Conservation (phyloP, 345 rosid species). For the Lenwebbia sp. region DNA sequence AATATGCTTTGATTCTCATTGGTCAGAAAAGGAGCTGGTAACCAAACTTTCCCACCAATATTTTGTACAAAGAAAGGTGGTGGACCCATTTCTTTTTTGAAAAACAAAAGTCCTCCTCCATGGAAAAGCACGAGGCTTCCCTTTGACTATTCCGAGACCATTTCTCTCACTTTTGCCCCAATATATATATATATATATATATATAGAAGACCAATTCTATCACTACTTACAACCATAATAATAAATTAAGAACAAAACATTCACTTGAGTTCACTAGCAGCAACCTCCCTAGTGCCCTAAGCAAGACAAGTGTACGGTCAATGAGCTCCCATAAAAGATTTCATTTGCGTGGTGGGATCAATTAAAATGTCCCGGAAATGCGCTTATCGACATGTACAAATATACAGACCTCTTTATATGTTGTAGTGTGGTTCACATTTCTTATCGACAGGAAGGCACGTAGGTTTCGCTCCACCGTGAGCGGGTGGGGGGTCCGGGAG, state of each 20-base stretch:
- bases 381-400: background rate
- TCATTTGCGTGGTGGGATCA: too few species aligned
- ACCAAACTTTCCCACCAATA: conserved; percentile 33
- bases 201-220: background rate
- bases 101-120: conserved; percentile 20
- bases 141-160: conserved; percentile 17
- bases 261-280: background rate
- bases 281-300: background rate
- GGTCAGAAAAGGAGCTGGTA: conserved; percentile 42
- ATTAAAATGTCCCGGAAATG: too few species aligned
- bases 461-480: too few species aligned
- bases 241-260: background rate
- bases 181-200: background rate
- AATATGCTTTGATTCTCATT: background rate
- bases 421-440: too few species aligned
- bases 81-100: conserved; percentile 14
- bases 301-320: background rate
- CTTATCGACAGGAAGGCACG: too few species aligned
- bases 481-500: too few species aligned
- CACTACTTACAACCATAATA: background rate
- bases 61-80: background rate
- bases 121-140: conserved; percentile 5
- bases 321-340: background rate
- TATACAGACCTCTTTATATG: background rate
- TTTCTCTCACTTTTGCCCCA: background rate